Conservation (phyloP, 2,329 filamentous ascomycete genomes). For the Colletotrichum magnum region DNA sequence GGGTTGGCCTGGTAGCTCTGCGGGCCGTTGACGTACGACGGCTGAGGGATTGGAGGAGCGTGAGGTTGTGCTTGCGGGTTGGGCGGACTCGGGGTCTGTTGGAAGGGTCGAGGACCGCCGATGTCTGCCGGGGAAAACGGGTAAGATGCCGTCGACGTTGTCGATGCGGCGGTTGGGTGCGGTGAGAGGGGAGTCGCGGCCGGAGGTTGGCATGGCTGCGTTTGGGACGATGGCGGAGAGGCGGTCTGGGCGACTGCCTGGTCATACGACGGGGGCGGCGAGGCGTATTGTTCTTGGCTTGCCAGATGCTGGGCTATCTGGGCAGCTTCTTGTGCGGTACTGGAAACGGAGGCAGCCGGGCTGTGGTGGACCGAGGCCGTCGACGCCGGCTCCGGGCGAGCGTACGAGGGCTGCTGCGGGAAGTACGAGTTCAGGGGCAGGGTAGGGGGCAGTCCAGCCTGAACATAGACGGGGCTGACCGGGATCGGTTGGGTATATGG, state of each 20-base stretch:
- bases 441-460: conserved; percentile 28
- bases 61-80: conserved; percentile 2
- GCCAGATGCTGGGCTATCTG: conserved; percentile 3
- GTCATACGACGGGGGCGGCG: conserved; percentile 32
- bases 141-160: conserved; percentile 14
- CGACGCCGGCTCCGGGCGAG: not conserved
- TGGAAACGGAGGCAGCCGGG: conserved; percentile 19
- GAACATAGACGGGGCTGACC: conserved; percentile 14
- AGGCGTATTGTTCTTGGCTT: conserved; percentile 17
- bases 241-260: conserved; percentile 14
- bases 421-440: conserved; percentile 33
- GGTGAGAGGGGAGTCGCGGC: conserved; percentile 18
- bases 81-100: not conserved
- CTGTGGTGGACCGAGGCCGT: conserved; percentile 16
- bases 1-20: conserved; percentile 7
- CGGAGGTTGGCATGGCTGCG: conserved; percentile 12
- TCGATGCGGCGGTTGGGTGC: conserved; percentile 6
- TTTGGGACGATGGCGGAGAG: conserved; percentile 12
- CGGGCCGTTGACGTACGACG: conserved; percentile 23
- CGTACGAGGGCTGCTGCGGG: conserved; percentile 35
- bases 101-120: not conserved
- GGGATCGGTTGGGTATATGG: conserved; percentile 8
- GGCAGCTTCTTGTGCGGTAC: conserved; percentile 6
- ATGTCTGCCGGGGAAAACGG: conserved; percentile 26
- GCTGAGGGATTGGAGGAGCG: conserved; percentile 14